phyloP scores from a whole-genome alignment of 208 protist species.

The Acanthamoeba healyi region DNA sequence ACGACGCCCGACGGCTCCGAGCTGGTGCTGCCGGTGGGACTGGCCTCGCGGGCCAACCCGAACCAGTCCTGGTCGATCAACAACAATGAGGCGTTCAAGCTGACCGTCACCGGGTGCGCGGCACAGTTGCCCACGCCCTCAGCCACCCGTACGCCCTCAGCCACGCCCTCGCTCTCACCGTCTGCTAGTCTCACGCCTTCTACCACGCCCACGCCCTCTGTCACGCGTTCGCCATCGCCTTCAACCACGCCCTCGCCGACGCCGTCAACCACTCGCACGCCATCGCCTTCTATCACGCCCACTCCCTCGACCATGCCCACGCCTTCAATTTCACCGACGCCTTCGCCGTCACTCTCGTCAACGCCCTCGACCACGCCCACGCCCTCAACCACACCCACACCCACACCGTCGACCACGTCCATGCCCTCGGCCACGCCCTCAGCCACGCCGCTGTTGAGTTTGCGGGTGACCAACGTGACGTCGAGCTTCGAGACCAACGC shows the following conservation, averaged over 20 bases:
- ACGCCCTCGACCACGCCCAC: neutral
- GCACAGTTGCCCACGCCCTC: neutral
- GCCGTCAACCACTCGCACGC: neutral
- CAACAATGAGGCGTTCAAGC: neutral
- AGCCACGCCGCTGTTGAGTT: no score
- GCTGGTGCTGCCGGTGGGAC: neutral
- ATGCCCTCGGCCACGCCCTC: no score
- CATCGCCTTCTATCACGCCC: neutral
- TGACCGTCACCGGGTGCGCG: neutral
- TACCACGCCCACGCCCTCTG: no score
- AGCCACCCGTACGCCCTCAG: no score
- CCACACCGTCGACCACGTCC: no score
- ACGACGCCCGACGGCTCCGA: neutral
- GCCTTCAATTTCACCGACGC: neutral
- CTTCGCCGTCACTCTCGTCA: neutral
- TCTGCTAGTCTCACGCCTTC: no score
- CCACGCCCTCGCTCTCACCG: no score
- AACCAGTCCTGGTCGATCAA: neutral
- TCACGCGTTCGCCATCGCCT: neutral
- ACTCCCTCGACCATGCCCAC: neutral
- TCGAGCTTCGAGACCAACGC: neutral
- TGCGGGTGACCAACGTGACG: neutral
- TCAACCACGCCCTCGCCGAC: neutral
- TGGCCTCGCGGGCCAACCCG: neutral
- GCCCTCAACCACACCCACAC: no score